Evolutionary conservation across 805 yeast species (phyloP), one percentile per base, ranked within the genome.

Genomic region (Kluyveromyces wickerhamii): DNA sequence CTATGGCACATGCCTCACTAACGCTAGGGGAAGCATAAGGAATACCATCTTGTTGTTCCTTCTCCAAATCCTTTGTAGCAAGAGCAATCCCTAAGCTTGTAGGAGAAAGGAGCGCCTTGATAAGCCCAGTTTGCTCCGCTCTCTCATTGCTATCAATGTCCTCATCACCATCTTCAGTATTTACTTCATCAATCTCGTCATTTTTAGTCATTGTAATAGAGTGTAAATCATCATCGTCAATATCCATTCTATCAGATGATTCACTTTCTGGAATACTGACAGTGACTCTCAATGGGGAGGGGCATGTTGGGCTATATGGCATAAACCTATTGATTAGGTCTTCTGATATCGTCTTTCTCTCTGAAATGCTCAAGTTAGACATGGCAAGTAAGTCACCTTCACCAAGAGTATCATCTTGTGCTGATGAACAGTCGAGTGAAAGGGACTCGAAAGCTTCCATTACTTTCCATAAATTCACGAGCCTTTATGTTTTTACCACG

Each of bases 1-100:
- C n/a, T n/a, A n/a, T n/a, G n/a, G n/a, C n/a, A n/a, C n/a, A n/a
- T n/a, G n/a, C n/a, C n/a, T n/a, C n/a, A n/a, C n/a, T n/a, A n/a
- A n/a, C n/a, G n/a, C n/a, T n/a, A n/a, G n/a, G n/a, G n/a, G n/a
- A n/a, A n/a, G n/a, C n/a, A n/a, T n/a, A n/a, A n/a, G n/a, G n/a
- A n/a, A n/a, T n/a, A n/a, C n/a, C n/a, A n/a, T n/a, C n/a, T n/a
- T n/a, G n/a, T n/a, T n/a, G 29, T 15, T 21, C 19, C 10, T 13
- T 30, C 11, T 30, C 33, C 33, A 30, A 10, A 21, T 30, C 33
- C 31, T 46, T 49, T 9, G 50, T 45, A 7, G 56, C 59, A 4
- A 50, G 51, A 1, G 57, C 54, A 7, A 52, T 45, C 12, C 59
- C 59, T 16, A 53, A 36, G 13, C 48, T 42, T 1, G 59, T 53